Conservation (phyloP, 305 asterid genomes). For the Fraxinus paxiana region DNA sequence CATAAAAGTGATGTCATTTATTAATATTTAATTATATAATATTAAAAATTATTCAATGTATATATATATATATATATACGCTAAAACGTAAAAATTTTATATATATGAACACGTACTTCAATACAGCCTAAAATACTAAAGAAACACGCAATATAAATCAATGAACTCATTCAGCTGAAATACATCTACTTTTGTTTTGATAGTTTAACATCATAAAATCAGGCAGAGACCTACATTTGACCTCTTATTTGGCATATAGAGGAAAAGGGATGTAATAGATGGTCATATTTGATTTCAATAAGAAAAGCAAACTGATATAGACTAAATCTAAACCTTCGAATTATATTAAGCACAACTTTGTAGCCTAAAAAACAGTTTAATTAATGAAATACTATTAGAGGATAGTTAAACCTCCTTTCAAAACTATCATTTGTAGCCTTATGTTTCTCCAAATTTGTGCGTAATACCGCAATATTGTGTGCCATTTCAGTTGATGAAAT, state of each 20-base stretch:
- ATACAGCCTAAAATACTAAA: no score
- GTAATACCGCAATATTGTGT: conserved; percentile 54
- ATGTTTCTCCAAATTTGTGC: conserved; percentile 49
- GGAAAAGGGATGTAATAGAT: neutral
- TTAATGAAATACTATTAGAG: neutral
- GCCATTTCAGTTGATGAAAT: neutral
- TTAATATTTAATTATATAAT: no score
- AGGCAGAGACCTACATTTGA: neutral
- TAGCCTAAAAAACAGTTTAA: neutral
- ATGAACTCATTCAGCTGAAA: no score
- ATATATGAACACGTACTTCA: no score
- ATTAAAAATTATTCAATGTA: no score
- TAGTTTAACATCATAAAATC: neutral
- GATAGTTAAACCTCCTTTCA: neutral
- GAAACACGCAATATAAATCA: no score
- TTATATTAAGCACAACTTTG: neutral
- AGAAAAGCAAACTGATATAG: neutral
- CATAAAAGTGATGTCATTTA: no score
- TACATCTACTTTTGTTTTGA: no score
- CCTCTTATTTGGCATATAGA: neutral
- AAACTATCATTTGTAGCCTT: conserved; percentile 48
- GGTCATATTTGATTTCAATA: neutral
- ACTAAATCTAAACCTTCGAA: neutral
- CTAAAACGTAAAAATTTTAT: no score
- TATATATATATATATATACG: no score